Conservation (phyloP, 2,329 filamentous ascomycete genomes). For the Emergomyces orientalis region DNA sequence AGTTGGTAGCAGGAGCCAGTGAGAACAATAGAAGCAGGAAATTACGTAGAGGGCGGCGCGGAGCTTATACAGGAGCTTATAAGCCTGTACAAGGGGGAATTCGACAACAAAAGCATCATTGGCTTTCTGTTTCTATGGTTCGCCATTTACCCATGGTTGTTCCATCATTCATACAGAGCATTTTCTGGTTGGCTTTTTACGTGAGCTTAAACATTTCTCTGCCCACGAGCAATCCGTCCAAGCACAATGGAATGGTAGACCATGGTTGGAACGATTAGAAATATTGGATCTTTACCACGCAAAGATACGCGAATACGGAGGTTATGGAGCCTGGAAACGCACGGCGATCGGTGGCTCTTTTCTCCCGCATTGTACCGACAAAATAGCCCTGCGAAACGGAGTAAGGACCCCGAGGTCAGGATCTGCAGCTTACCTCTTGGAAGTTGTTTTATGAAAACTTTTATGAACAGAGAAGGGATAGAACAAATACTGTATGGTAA, state of each 20-base stretch:
- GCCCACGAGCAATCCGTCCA: too few relatives aligned
- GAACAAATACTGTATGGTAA: not conserved
- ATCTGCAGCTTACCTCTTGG: slow-evolving; percentile 2
- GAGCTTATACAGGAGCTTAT: not conserved
- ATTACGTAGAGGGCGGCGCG: not conserved
- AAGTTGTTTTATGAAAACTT: not conserved
- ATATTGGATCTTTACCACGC: not conserved
- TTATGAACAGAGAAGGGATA: not conserved
- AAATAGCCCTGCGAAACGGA: too few relatives aligned
- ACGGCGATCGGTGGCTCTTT: not conserved
- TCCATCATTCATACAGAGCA: too few relatives aligned
- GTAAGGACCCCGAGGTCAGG: not conserved
- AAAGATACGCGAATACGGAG: not conserved
- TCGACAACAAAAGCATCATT: too few relatives aligned
- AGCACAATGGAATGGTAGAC: too few relatives aligned
- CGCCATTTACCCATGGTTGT: too few relatives aligned
- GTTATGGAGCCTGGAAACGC: not conserved
- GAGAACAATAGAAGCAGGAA: too few relatives aligned
- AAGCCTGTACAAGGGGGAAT: too few relatives aligned
- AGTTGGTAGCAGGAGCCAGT: too few relatives aligned
- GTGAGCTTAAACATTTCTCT: too few relatives aligned
- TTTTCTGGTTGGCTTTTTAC: too few relatives aligned
- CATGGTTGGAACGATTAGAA: not conserved
- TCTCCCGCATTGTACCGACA: not conserved
- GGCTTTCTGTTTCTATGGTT: too few relatives aligned